Conservation (phyloP, 352 stramenopile genomes). For the Pythium phragmiticola region DNA sequence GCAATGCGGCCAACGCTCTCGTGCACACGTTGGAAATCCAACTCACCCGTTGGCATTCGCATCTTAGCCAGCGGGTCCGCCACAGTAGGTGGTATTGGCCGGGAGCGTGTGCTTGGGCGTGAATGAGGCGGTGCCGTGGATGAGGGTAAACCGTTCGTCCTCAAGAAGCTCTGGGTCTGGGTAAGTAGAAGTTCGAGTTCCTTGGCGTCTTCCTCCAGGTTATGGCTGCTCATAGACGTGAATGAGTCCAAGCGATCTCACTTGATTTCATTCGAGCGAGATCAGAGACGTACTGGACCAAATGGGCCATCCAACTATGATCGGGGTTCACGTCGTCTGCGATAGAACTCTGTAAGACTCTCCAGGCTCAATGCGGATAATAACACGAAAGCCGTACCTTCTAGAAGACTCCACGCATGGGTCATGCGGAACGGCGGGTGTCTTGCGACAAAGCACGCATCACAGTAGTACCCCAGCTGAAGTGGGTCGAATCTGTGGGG, state of each 20-base stretch:
- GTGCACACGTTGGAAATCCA: conserved; percentile 50
- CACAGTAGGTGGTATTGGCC: neutral
- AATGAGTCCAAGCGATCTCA: neutral
- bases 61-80: conserved; percentile 3
- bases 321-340: conserved; percentile 54
- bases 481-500: conserved; percentile 41
- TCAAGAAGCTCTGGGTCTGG: conserved; percentile 44
- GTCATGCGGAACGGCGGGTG: conserved; percentile 54
- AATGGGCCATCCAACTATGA: conserved; percentile 59
- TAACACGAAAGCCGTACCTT: conserved; percentile 27
- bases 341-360: neutral
- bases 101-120: neutral
- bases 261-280: neutral
- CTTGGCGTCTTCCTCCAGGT: conserved; percentile 61
- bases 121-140: neutral
- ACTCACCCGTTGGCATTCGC: conserved; percentile 16
- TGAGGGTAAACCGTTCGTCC: neutral
- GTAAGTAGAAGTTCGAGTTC: conserved; percentile 58
- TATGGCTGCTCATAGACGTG: conserved; percentile 36
- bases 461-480: conserved; percentile 60
- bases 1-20: conserved; percentile 39
- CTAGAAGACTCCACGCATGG: conserved; percentile 50
- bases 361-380: neutral
- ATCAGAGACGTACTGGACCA: conserved; percentile 38
- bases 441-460: conserved; percentile 54